Conservation (phyloP, 1,284 basidiomycete species). For the Pseudozyma thailandica region DNA sequence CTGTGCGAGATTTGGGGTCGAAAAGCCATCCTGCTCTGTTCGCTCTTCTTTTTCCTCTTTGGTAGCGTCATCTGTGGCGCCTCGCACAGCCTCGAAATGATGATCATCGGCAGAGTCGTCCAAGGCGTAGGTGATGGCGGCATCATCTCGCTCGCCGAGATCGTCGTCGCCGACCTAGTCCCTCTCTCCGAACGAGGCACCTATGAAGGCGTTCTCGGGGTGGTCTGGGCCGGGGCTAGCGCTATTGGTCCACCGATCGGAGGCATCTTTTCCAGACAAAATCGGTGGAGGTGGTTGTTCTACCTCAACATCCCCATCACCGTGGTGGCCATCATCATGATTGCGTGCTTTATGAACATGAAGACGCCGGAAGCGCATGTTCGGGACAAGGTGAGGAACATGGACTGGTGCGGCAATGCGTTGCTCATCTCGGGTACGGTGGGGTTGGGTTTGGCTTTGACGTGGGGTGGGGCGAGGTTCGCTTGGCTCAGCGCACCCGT, state of each 20-base stretch:
- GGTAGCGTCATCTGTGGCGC: slow-evolving; percentile 33
- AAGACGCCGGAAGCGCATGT: slow-evolving; percentile 31
- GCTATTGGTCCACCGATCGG: slow-evolving; percentile 53
- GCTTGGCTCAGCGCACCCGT: slow-evolving; percentile 23
- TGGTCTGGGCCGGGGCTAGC: slow-evolving; percentile 45
- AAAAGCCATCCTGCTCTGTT: slow-evolving; percentile 30
- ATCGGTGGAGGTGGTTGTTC: slow-evolving; percentile 52
- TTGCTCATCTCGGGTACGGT: slow-evolving; percentile 26
- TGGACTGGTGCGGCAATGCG: slow-evolving; percentile 45
- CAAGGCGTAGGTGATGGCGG: slow-evolving; percentile 49
- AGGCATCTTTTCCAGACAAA: slow-evolving; percentile 30
- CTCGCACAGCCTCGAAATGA: slow-evolving; percentile 23
- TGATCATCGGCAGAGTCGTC: slow-evolving; percentile 37
- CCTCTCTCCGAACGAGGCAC: slow-evolving; percentile 36
- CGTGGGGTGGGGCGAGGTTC: slow-evolving; percentile 45
- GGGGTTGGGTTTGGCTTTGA: slow-evolving; percentile 28
- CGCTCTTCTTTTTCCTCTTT: slow-evolving; percentile 35
- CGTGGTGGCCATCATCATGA: slow-evolving; percentile 34
- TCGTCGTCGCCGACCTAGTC: slow-evolving; percentile 51
- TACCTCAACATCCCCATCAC: slow-evolving; percentile 53
- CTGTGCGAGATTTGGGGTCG: slow-evolving; percentile 47
- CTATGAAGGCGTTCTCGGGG: slow-evolving; percentile 55
- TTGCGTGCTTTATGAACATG: slow-evolving; percentile 45
- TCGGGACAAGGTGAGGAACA: slow-evolving; percentile 25
- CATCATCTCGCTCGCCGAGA: slow-evolving; percentile 44